Evolutionary conservation across 2,329 filamentous ascomycete genomes (phyloP).

Genomic region (Nannizziopsis arthrosporioides): DNA sequence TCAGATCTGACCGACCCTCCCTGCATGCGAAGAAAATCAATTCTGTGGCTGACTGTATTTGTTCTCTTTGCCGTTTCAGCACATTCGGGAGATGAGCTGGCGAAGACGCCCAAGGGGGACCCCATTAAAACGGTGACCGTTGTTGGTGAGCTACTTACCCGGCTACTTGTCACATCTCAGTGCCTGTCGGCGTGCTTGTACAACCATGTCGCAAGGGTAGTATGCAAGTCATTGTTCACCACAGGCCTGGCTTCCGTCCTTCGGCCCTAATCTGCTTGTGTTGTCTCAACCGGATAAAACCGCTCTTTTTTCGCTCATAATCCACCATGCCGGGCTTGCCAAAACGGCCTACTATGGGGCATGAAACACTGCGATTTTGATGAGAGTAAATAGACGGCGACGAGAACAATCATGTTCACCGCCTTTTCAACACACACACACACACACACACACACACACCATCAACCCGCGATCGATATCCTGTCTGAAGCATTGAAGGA

Average conservation of each 20-base stretch:
- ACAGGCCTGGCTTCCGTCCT: conserved; percentile 4
- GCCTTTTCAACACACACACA: too few relatives aligned
- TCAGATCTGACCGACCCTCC: background rate
- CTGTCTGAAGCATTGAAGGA: too few relatives aligned
- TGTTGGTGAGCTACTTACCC: conserved; percentile 1
- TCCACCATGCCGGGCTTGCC: too few relatives aligned
- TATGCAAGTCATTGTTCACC: conserved; percentile 15
- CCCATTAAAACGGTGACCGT: conserved; percentile 10
- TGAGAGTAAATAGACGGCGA: too few relatives aligned
- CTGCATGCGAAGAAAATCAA: background rate
- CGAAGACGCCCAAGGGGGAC: background rate
- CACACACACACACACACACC: too few relatives aligned
- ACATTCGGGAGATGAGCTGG: background rate
- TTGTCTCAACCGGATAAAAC: too few relatives aligned
- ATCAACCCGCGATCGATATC: too few relatives aligned
- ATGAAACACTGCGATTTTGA: too few relatives aligned
- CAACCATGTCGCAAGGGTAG: conserved; percentile 11
- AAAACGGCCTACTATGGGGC: too few relatives aligned
- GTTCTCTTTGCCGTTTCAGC: background rate
- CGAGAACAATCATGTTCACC: too few relatives aligned
- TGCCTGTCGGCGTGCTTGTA: conserved; percentile 12
- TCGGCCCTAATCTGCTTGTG: background rate
- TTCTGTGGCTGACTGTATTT: background rate
- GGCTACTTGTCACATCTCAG: conserved; percentile 2
- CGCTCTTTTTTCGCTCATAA: background rate